Percentiles rank a stretch among this genome's conserved stretches.
phyloP scores from a whole-genome alignment of 768 basidiomycete species.

The Tricholoma saponaceum region DNA sequence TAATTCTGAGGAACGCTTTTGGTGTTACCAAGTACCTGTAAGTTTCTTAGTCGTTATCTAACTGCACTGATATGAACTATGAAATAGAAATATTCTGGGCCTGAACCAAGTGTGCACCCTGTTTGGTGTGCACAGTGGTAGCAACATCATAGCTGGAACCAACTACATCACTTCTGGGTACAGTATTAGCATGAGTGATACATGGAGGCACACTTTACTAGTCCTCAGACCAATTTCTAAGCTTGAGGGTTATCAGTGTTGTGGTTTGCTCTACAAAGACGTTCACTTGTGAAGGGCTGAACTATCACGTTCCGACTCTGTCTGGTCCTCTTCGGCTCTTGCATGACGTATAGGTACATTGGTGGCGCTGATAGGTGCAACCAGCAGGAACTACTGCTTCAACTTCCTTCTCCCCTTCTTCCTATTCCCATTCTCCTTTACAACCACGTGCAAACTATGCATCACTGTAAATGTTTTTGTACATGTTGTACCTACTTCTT shows the following conservation, averaged over 20 bases:
- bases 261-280: conserved; percentile 29
- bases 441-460: too few relatives aligned
- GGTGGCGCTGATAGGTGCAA: conserved; percentile 86
- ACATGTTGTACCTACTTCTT: too few relatives aligned
- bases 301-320: conserved; percentile 71
- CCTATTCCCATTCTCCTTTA: too few relatives aligned
- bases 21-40: conserved; percentile 60
- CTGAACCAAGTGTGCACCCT: conserved; percentile 78
- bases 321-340: conserved; percentile 59
- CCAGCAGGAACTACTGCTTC: too few relatives aligned
- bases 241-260: not conserved
- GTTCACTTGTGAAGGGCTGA: conserved; percentile 81
- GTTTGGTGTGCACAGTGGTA: conserved; percentile 59
- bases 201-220: conserved; percentile 67
- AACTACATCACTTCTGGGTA: conserved; percentile 60
- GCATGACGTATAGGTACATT: conserved; percentile 79
- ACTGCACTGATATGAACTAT: conserved; percentile 11
- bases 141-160: conserved; percentile 49
- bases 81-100: conserved; percentile 42
- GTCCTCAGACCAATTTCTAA: conserved; percentile 36
- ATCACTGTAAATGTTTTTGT: too few relatives aligned
- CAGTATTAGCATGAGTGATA: conserved; percentile 41
- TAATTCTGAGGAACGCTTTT: conserved; percentile 62
- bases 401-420: too few relatives aligned
- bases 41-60: conserved; percentile 20